Percentiles rank a stretch among this genome's conserved stretches.
phyloP scores from a whole-genome alignment of 108 stramenopile species.

The Discostella pseudostelligera region DNA sequence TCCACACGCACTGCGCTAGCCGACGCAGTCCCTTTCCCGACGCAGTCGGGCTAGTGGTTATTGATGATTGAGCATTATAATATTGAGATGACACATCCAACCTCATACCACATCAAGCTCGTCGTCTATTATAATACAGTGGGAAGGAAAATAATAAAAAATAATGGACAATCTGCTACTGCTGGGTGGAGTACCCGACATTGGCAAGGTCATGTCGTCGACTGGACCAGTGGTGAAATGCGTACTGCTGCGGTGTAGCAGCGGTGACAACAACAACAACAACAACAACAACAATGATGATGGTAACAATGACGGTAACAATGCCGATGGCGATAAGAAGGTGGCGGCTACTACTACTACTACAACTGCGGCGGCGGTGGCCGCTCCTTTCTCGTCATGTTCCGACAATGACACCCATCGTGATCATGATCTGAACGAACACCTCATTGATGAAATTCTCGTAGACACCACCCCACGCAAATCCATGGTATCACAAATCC shows the following conservation, averaged over 20 bases:
- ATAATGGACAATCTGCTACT: background rate
- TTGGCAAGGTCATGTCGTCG: slow-evolving; percentile 61
- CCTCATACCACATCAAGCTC: too few species aligned
- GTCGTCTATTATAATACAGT: too few species aligned
- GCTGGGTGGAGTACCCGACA: slow-evolving; percentile 39
- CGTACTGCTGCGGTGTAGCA: slow-evolving; percentile 57
- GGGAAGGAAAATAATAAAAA: too few species aligned
- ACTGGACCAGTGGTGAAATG: slow-evolving; percentile 78
- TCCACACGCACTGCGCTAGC: too few species aligned
- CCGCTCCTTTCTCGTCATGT: too few species aligned
- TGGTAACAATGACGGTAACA: slow-evolving; percentile 7
- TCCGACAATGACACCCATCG: slow-evolving; percentile 13
- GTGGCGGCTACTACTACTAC: background rate
- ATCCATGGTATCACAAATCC: slow-evolving; percentile 49
- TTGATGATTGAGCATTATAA: too few species aligned
- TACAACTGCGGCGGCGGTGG: slow-evolving; percentile 10
- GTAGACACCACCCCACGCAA: slow-evolving; percentile 85
- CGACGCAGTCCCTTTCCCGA: too few species aligned
- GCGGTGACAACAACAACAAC: slow-evolving; percentile 4
- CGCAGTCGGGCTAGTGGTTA: too few species aligned
- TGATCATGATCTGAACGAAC: slow-evolving; percentile 20
- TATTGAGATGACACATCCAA: too few species aligned
- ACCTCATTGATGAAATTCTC: slow-evolving; percentile 66
- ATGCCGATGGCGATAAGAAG: slow-evolving; percentile 5
- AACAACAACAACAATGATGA: slow-evolving; percentile 10